These are phyloP conservation scores for Fusarium protoensiforme DNA, from an alignment of 2,329 filamentous ascomycete genomes.

Conservation along the genomic window DNA sequence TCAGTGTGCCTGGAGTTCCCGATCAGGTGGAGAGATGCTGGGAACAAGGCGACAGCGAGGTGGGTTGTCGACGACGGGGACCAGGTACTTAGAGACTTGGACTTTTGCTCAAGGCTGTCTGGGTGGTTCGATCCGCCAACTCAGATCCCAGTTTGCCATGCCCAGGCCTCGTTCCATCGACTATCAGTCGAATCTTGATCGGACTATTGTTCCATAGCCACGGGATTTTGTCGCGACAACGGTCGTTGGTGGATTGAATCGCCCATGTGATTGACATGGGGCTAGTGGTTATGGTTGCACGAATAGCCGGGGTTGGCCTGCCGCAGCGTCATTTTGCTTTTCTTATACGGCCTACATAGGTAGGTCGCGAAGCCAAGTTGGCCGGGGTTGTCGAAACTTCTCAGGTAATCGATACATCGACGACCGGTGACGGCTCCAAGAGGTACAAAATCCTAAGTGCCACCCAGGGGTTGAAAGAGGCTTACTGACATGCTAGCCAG, in stretches of 20 bases:
- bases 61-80: slow-evolving; percentile 16
- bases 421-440: slow-evolving; percentile 26
- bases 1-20: slow-evolving; percentile 40
- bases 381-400: slow-evolving; percentile 14
- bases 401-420: slow-evolving; percentile 35
- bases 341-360: slow-evolving; percentile 15
- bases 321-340: slow-evolving; percentile 37
- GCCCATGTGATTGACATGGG: slow-evolving; percentile 43
- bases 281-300: slow-evolving; percentile 39
- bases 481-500: slow-evolving; percentile 11
- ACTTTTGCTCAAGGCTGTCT: slow-evolving; percentile 18
- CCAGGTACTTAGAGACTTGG: slow-evolving; percentile 18
- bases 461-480: slow-evolving; percentile 15
- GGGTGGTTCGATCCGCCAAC: slow-evolving; percentile 37
- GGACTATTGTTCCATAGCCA: slow-evolving; percentile 37
- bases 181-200: slow-evolving; percentile 36
- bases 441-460: slow-evolving; percentile 25
- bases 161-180: slow-evolving; percentile 14
- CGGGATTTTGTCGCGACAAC: slow-evolving; percentile 35
- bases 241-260: slow-evolving; percentile 35
- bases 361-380: slow-evolving; percentile 25
- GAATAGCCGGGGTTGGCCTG: slow-evolving; percentile 38
- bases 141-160: slow-evolving; percentile 25
- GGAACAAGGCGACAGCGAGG: slow-evolving; percentile 20
- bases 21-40: slow-evolving; percentile 37